phyloP scores from a whole-genome alignment of 805 yeast genomes.

The Kluyveromyces nonfermentans region DNA sequence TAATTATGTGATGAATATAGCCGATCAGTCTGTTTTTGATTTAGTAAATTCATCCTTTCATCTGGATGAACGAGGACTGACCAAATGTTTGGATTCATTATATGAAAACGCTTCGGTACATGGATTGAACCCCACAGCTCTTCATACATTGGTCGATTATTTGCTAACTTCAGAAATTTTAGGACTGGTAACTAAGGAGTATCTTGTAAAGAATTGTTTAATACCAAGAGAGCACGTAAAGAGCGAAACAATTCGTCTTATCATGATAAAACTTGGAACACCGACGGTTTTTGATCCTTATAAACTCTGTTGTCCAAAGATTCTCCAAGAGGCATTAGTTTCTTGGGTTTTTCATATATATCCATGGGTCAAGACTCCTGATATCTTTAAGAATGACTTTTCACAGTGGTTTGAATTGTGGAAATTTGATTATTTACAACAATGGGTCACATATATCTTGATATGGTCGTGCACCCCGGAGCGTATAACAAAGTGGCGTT shows the following conservation, averaged over 20 bases:
- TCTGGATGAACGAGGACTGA: neutral
- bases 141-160: slow-evolving; percentile 11
- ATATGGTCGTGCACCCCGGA: slow-evolving; percentile 24
- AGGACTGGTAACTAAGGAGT: slow-evolving; percentile 10
- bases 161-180: slow-evolving; percentile 9
- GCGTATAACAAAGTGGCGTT: slow-evolving; percentile 26
- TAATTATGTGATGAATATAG: neutral
- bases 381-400: slow-evolving; percentile 11
- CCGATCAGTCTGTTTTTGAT: neutral
- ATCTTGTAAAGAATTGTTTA: slow-evolving; percentile 21
- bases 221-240: slow-evolving; percentile 25
- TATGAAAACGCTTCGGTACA: slow-evolving; percentile 8
- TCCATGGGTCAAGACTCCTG: slow-evolving; percentile 15
- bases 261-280: slow-evolving; percentile 27
- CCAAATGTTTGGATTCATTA: slow-evolving; percentile 1
- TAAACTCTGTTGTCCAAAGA: slow-evolving; percentile 11
- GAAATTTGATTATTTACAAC: slow-evolving; percentile 30
- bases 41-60: neutral
- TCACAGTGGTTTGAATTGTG: slow-evolving; percentile 29
- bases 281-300: slow-evolving; percentile 15
- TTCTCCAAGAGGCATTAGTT: slow-evolving; percentile 22
- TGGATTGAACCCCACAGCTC: slow-evolving; percentile 15
- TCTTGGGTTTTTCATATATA: slow-evolving; percentile 30
- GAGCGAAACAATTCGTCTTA: slow-evolving; percentile 14
- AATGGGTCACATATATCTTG: slow-evolving; percentile 28